Conservation (phyloP, 768 basidiomycete species). For the Boletus sp. region DNA sequence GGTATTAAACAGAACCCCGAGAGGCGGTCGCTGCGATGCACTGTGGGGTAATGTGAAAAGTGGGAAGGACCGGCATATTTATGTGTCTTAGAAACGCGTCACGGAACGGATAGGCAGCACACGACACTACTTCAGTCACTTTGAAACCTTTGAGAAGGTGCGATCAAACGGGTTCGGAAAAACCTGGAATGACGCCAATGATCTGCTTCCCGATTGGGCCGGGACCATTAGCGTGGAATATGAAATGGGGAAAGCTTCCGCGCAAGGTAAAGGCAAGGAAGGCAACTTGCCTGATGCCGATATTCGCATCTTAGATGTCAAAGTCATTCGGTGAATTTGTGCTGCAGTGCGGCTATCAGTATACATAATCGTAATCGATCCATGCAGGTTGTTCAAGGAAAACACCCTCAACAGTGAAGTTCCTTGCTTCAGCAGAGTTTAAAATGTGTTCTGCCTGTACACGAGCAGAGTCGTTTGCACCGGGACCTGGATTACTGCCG, state of each 20-base stretch:
- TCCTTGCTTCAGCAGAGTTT: slow-evolving; percentile 36
- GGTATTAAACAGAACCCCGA: neutral
- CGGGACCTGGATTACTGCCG: slow-evolving; percentile 39
- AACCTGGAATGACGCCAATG: neutral
- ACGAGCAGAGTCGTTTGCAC: slow-evolving; percentile 45
- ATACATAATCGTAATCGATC: slow-evolving; percentile 52
- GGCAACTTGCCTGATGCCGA: neutral
- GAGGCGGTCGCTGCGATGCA: neutral
- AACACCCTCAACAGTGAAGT: slow-evolving; percentile 49
- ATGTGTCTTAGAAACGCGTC: slow-evolving; percentile 5
- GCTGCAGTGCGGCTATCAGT: slow-evolving; percentile 22
- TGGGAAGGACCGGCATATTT: slow-evolving; percentile 14
- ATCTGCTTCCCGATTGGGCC: neutral
- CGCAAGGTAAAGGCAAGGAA: neutral
- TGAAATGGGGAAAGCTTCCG: slow-evolving; percentile 1
- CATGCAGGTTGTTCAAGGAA: slow-evolving; percentile 50
- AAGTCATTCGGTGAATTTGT: neutral
- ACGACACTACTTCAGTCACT: slow-evolving; percentile 3
- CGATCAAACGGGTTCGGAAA: neutral
- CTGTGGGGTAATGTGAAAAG: neutral
- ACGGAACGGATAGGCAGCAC: neutral
- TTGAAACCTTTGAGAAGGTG: slow-evolving; percentile 12
- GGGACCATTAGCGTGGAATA: neutral
- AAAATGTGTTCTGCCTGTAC: slow-evolving; percentile 49
- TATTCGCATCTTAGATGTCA: neutral